phyloP scores from a whole-genome alignment of 345 rosid genomes.

The Microcos paniculata region DNA sequence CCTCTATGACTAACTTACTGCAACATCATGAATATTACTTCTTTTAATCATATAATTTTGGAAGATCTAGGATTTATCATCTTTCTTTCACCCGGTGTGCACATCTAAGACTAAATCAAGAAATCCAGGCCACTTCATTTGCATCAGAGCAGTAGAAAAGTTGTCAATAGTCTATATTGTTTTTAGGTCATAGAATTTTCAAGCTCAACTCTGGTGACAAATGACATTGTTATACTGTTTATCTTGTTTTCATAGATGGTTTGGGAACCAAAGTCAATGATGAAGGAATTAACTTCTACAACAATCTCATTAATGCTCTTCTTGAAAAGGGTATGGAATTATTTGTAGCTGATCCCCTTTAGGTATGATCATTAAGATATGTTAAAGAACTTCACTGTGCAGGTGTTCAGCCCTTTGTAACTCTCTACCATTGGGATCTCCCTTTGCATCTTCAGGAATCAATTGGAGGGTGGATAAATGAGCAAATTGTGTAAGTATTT shows the following conservation, averaged over 20 bases:
- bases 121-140: not conserved
- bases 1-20: not conserved
- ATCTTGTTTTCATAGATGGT: constrained; percentile 49
- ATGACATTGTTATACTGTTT: not conserved
- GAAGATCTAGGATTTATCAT: not conserved
- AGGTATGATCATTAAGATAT: constrained; percentile 9
- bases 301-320: constrained; percentile 61
- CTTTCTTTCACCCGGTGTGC: not conserved
- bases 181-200: not conserved
- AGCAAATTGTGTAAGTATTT: constrained; percentile 71
- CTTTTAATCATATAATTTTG: not conserved
- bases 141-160: not conserved
- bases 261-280: constrained; percentile 57
- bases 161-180: not conserved
- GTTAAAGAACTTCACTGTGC: constrained; percentile 18
- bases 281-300: constrained; percentile 67
- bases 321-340: constrained; percentile 58
- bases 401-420: constrained; percentile 72
- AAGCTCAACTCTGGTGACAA: not conserved
- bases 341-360: constrained; percentile 17
- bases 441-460: constrained; percentile 81
- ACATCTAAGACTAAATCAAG: not conserved
- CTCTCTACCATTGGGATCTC: constrained; percentile 93
- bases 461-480: constrained; percentile 73
- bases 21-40: not conserved